Base-by-base conservation (phyloP, 164 flowering plant genomes). In the Malania oleifera region DNA sequence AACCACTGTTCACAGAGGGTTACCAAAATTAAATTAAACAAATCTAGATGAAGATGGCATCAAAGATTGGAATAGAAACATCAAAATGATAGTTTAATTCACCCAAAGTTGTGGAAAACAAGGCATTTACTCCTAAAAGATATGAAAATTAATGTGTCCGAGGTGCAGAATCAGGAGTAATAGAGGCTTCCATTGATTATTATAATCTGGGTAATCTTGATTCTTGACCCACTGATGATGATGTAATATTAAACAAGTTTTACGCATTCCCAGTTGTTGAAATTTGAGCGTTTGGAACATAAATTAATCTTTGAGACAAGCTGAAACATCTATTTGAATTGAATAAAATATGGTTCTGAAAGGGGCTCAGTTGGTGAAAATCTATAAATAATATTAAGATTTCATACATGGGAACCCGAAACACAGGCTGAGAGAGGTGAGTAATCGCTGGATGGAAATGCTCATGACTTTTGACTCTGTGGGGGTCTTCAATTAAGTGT, bases 61-160 rank as follows among this genome's bases (percentile, higher is more conserved):
- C 80, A 75, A 70, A 81, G 74, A 75, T 75, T 54, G 83, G 95
- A 86, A 83, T 83, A 83, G 91, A 88, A 85, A 67, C 88, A 85
- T 79, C 91, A 82, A 68, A 88, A 60, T 12, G 13, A 59, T 81
- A 48, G 65, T 80, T 82, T 78, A n/a, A 80, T 67, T 69, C 44
- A 64, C 54, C 63, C 75, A 39, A 70, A 25, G 61, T 66, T 54
- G 67, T 68, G 27, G 73, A 75, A 69, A 66, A 64, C 75, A 61
- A 76, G 40, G 80, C 66, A 49, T 65, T 54, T 52, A 49, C 46
- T 59, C 34, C 27, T 17, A 54, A 51, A 46, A 65, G 65, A 74
- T 66, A 70, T 56, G 75, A 82, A 82, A n/a, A 75, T 83, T 77
- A 81, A 79, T 76, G 79, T 75, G 89, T 78, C 72, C 75, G 64